Conservation (phyloP, 495 filamentous ascomycete genomes). For the Aspergillus baeticus region DNA sequence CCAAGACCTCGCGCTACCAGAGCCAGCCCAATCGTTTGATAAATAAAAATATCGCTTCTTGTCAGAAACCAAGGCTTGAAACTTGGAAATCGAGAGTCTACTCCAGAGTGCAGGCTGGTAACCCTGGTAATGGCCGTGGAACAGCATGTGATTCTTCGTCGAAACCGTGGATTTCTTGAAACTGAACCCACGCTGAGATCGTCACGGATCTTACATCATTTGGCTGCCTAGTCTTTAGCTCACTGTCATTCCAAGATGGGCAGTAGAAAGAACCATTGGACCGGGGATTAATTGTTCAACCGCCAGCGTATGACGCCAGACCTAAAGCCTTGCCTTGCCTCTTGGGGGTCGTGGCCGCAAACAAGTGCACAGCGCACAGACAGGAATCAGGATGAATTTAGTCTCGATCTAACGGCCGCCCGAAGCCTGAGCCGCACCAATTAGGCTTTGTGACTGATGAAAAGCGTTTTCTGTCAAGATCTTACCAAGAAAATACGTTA, state of each 20-base stretch:
- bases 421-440: constrained; percentile 17
- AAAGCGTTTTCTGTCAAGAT: constrained; percentile 22
- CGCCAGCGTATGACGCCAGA: not conserved
- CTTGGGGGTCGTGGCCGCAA: not conserved
- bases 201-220: constrained; percentile 3
- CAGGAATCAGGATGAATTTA: not conserved
- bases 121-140: not conserved
- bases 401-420: constrained; percentile 26
- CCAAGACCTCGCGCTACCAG: not conserved
- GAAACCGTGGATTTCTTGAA: not conserved
- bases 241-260: not conserved
- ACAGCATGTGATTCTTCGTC: constrained; percentile 4
- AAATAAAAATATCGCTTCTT: too few species aligned
- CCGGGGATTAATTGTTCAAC: not conserved
- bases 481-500: constrained; percentile 12
- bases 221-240: not conserved
- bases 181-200: not conserved
- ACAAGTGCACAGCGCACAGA: not conserved
- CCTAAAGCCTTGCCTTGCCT: not conserved
- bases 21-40: not conserved
- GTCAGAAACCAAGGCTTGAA: too few species aligned
- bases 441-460: constrained; percentile 17
- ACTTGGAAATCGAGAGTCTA: not conserved
- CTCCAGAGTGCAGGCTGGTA: too few species aligned
- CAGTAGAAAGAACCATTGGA: not conserved